Percentiles rank a stretch among this genome's conserved stretches.
phyloP scores from a whole-genome alignment of 202 grass and related monocot species.

The Dendrocalamus latiflorus region DNA sequence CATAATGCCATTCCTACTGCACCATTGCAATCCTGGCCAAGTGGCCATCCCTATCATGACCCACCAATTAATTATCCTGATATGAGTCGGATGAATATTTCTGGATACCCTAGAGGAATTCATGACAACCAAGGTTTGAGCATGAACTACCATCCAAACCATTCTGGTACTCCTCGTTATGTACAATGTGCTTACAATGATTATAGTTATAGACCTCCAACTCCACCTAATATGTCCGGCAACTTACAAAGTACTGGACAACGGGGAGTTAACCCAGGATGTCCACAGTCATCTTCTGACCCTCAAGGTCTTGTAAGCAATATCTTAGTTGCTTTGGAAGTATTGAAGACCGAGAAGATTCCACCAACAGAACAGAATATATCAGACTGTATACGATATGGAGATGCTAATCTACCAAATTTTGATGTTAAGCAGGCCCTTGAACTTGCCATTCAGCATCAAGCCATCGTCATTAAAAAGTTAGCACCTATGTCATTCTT shows the following conservation, averaged over 20 bases:
- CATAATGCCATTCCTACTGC: constrained; percentile 32
- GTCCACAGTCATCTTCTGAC: constrained; percentile 30
- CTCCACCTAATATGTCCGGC: constrained; percentile 32
- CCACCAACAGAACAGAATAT: constrained; percentile 79
- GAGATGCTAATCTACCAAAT: constrained; percentile 52
- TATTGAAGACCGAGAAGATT: constrained; percentile 75
- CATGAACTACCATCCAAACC: constrained; percentile 48
- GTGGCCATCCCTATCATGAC: constrained; percentile 31
- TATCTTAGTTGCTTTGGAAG: constrained; percentile 59
- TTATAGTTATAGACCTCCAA: constrained; percentile 51
- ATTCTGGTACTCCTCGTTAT: constrained; percentile 41
- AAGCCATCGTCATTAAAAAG: constrained; percentile 53
- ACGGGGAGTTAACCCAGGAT: constrained; percentile 32
- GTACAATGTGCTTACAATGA: constrained; percentile 45
- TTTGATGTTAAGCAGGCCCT: constrained; percentile 75
- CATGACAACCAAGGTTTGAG: constrained; percentile 47
- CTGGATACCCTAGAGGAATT: constrained; percentile 49
- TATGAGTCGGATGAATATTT: constrained; percentile 43
- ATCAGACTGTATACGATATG: constrained; percentile 67
- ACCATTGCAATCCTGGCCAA: constrained; percentile 53
- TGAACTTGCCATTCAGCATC: constrained; percentile 47
- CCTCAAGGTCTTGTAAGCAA: constrained; percentile 41
- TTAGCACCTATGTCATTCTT: constrained; percentile 58
- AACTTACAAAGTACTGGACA: constrained; percentile 44
- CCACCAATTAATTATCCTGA: constrained; percentile 43